Evolutionary conservation across 108 stramenopile species (phyloP).

Genomic region (Cylindrotheca closterium): DNA sequence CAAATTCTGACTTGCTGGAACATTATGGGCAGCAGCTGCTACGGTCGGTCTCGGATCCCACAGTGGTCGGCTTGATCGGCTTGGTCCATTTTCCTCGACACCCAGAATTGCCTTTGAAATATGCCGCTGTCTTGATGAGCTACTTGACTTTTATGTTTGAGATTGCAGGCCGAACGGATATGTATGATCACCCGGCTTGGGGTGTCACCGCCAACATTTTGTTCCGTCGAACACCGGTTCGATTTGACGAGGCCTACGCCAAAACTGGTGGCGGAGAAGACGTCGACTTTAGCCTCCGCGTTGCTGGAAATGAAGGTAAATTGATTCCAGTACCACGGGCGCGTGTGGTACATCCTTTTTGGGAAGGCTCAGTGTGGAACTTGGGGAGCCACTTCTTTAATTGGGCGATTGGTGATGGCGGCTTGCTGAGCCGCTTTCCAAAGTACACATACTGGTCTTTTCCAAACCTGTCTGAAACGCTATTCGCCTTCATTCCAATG

Average conservation of each 20-base stretch:
- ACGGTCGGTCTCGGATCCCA: neutral
- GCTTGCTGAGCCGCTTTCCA: constrained; percentile 39
- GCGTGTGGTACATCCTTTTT: constrained; percentile 39
- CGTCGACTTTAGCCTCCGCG: constrained; percentile 43
- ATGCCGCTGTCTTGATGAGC: constrained; percentile 59
- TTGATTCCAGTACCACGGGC: constrained; percentile 29
- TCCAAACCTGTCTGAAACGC: constrained; percentile 38
- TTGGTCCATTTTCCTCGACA: constrained; percentile 46
- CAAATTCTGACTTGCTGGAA: constrained; percentile 26
- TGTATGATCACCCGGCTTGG: constrained; percentile 49
- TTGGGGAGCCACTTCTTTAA: constrained; percentile 40
- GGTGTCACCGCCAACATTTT: constrained; percentile 66
- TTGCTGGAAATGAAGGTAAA: constrained; percentile 3
- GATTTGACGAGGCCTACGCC: constrained; percentile 49
- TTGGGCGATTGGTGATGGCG: constrained; percentile 55
- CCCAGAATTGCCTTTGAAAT: constrained; percentile 22
- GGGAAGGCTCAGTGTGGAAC: constrained; percentile 28
- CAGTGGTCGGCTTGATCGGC: constrained; percentile 36
- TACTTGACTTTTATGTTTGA: constrained; percentile 56
- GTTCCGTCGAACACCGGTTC: constrained; percentile 32
- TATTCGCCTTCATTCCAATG: too few relatives aligned
- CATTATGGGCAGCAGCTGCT: constrained; percentile 16
- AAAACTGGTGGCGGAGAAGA: constrained; percentile 69
- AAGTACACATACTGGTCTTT: constrained; percentile 40
- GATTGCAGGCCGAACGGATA: constrained; percentile 33